Percentiles rank a stretch among this genome's conserved stretches.
Evolutionary conservation across 2,329 filamentous ascomycete genomes (phyloP).

Genomic region (Helotiales sp.): DNA sequence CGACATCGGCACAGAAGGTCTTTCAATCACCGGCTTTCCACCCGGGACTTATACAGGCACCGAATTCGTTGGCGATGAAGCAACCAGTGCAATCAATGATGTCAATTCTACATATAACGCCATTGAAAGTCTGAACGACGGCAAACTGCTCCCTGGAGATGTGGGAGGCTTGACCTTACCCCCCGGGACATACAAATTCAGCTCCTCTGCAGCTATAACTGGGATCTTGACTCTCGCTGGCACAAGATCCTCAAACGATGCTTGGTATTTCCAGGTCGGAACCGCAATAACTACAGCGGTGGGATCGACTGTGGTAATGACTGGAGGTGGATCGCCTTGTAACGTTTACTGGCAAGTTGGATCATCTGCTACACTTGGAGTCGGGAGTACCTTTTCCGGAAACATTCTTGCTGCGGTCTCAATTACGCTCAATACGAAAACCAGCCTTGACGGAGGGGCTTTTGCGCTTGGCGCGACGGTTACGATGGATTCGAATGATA

Average conservation of each 20-base stretch:
- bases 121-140: neutral
- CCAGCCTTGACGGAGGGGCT: neutral
- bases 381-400: neutral
- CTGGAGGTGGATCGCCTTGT: constrained; percentile 9
- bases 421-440: neutral
- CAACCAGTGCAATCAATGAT: constrained; percentile 6
- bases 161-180: constrained; percentile 16
- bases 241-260: constrained; percentile 1
- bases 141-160: constrained; percentile 10
- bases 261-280: constrained; percentile 18
- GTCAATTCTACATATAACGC: constrained; percentile 13
- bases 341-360: constrained; percentile 20
- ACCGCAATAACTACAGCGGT: constrained; percentile 4
- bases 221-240: constrained; percentile 14
- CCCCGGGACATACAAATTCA: constrained; percentile 18
- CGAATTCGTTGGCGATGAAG: neutral
- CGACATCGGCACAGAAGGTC: constrained; percentile 18
- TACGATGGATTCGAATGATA: constrained; percentile 7
- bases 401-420: constrained; percentile 4
- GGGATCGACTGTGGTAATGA: constrained; percentile 3
- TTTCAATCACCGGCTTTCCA: constrained; percentile 22
- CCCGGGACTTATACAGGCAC: constrained; percentile 14
- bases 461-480: constrained; percentile 6
- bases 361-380: constrained; percentile 8
- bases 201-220: constrained; percentile 1